Evolutionary conservation across 2,329 filamentous ascomycete genomes (phyloP), one percentile per base, ranked within the genome.

Genomic region (Hypomyces rosellus): DNA sequence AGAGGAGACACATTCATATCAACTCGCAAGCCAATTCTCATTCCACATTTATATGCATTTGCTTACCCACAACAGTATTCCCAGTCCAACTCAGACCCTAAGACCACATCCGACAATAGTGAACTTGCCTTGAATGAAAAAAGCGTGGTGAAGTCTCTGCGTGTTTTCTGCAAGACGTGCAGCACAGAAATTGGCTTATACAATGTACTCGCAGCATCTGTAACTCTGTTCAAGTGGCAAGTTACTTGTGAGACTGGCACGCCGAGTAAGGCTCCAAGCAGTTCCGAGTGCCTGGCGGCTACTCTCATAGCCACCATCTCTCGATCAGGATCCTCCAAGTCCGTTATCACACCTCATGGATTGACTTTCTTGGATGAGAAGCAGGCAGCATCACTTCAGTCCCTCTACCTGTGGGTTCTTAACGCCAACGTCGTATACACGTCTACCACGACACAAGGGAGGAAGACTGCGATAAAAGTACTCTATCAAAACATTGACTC

Each of bases 221-320:
- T 76, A 36, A 74, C 72, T 1, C 59, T 83, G 30, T 80, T 79
- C 63, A 82, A 83, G 66, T 82, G 80, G 80, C 72, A 75, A 54
- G 63, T 81, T 36, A 60, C 61, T n/a, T 72, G 75, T 54, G 59
- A 68, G 52, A 68, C 64, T 14, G 25, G 54, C 38, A 54, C 51
- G 4, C 40, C 55, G 22, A 52, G 55, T 37, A 48, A 49, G 20
- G 55, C 53, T 4, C 77, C 74, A 5, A 73, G 58, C 39, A 68
- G 74, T 33, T 59, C 69, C 0, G 73, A 80, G 45, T 82, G 78
- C 52, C 68, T 82, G 3, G 73, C 76, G 4, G 73, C 76, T 1
- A 76, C 74, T 48, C 66, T 83, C 22, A 61, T 77, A 16, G 73
- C 78, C 9, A 78, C 74, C 1, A 73, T 79, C 39, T 72, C 77